A percentile compares a stretch with the other conserved stretches of the same genome.
Evolutionary conservation across 1,284 basidiomycete species (phyloP).

Genomic region (Phylloboletellus chloephorus): DNA sequence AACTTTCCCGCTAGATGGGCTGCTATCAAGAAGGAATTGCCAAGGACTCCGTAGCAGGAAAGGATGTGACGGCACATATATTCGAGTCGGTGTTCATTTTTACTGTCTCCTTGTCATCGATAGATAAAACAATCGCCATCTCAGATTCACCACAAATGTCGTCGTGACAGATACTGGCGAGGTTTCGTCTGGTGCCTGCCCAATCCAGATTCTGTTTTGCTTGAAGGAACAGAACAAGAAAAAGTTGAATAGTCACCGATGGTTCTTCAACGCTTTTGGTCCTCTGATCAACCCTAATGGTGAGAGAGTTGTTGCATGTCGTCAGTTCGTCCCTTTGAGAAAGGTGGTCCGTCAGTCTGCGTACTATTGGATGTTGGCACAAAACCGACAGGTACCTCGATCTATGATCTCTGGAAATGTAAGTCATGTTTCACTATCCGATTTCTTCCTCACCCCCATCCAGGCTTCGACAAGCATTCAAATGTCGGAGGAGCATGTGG

Average conservation of each 20-base stretch:
- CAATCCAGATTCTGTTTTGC: constrained; percentile 91
- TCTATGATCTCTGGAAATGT: constrained; percentile 96
- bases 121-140: constrained; percentile 15
- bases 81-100: constrained; percentile 62
- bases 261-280: constrained; percentile 97
- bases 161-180: constrained; percentile 83
- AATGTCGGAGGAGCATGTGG: constrained; percentile 94
- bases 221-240: constrained; percentile 96
- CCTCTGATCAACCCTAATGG: constrained; percentile 81
- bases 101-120: neutral
- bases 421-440: constrained; percentile 16
- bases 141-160: constrained; percentile 72
- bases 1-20: constrained; percentile 63
- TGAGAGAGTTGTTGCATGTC: constrained; percentile 21
- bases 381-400: constrained; percentile 87
- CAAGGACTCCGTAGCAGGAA: constrained; percentile 87
- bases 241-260: constrained; percentile 88
- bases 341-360: constrained; percentile 50
- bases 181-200: constrained; percentile 75
- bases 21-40: constrained; percentile 95
- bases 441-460: constrained; percentile 14
- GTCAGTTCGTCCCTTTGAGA: neutral
- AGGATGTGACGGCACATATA: constrained; percentile 91
- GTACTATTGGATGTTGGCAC: constrained; percentile 89
- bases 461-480: constrained; percentile 85